Base-by-base conservation (phyloP, 1,284 basidiomycete genomes). In the Xerocomus amazonicus region DNA sequence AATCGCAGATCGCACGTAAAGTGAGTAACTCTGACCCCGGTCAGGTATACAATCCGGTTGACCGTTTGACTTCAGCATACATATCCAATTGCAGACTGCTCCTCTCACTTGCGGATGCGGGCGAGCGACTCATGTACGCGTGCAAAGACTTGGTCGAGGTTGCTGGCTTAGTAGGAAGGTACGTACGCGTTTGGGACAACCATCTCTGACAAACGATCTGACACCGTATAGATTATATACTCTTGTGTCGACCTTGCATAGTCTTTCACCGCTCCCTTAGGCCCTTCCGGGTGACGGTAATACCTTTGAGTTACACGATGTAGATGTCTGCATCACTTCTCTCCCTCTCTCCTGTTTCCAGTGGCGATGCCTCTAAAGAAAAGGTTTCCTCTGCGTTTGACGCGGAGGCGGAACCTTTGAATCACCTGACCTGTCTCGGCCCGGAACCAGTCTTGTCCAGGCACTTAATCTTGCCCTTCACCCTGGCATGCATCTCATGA, bases 61-160 rank as follows among this genome's bases (percentile, higher is more conserved):
- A 52, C 27, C 33, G 33, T 14, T 35, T 23, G 8, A 19, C 47
- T n/a, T 38, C n/a, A 92, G 91, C 86, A n/a, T 98, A 98, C 68
- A 93, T 98, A 50, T 96, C 94, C 17, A 97, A 95, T 55, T 82
- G 94, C n/a, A 82, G 95, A 17, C 79, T 98, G 4, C 77, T 98
- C 3, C 77, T 98, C 32, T 94, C 94, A 0, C 81, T 97, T 6
- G 94, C 95, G 4, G 95, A 99, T 61, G 96, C 95, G 0, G 96
- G 95, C 17, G 93, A 94, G 2, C 79, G 93, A 33, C 73, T 97
- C 37, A 93, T 93, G 90, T 92, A 91, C 64, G 87, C 89, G 7
- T 91, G 92, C 69, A 92, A 92, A 63, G 93, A 96, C 59, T 75
- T 99, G 2, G 84, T 97, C 37, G 92, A 97, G 66, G 80, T 98